A percentile compares a stretch with the other conserved stretches of the same genome.
These are phyloP conservation scores for Chernovozyma aurita DNA, from an alignment of 1,139 yeast genomes.

Conservation along the genomic window DNA sequence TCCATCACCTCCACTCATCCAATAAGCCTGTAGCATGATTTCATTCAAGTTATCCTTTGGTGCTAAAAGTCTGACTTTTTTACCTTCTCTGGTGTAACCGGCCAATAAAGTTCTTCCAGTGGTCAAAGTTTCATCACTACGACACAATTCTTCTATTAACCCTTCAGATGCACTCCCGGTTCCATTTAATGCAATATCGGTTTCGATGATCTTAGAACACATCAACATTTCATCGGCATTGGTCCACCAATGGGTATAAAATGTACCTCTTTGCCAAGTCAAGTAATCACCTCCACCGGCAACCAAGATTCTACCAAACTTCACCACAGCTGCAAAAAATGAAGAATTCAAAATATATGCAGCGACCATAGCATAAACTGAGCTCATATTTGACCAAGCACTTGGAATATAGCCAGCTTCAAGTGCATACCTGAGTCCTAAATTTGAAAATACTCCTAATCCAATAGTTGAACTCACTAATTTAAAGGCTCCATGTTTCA, in stretches of 20 bases:
- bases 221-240: constrained; percentile 69
- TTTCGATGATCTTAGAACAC: constrained; percentile 61
- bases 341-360: constrained; percentile 64
- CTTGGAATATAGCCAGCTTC: constrained; percentile 30
- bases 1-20: constrained; percentile 74
- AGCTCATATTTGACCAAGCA: constrained; percentile 41
- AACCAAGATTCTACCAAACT: constrained; percentile 47
- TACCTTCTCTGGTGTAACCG: constrained; percentile 34
- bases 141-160: constrained; percentile 36
- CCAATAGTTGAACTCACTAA: constrained; percentile 31
- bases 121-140: constrained; percentile 22
- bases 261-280: constrained; percentile 63
- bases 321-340: constrained; percentile 55
- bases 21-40: constrained; percentile 62
- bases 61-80: constrained; percentile 36
- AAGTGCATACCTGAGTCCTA: constrained; percentile 33
- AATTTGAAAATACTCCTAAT: constrained; percentile 33
- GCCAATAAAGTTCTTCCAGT: constrained; percentile 28
- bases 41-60: constrained; percentile 48
- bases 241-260: constrained; percentile 59
- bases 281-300: constrained; percentile 52
- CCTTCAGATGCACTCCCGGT: constrained; percentile 34
- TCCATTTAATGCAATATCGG: constrained; percentile 54
- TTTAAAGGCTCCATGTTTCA: constrained; percentile 26
- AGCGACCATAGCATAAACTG: constrained; percentile 57